A percentile compares a stretch with the other conserved stretches of the same genome.
These are phyloP conservation scores for Cyanidioschyzon merolae DNA, from an alignment of 23 red algal species.

Conservation along the genomic window DNA sequence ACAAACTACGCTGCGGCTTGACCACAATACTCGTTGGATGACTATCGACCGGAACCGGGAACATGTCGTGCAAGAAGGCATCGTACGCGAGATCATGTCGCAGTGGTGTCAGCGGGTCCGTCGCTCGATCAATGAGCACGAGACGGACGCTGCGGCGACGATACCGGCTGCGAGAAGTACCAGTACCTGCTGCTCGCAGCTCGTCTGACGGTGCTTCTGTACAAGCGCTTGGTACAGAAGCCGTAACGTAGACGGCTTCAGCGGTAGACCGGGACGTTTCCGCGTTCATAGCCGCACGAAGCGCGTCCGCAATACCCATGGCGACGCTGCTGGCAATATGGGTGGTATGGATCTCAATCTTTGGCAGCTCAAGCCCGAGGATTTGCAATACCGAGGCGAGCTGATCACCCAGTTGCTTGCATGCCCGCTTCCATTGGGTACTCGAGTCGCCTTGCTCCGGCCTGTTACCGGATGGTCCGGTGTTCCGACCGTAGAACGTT, in stretches of 20 bases:
- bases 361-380: not conserved
- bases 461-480: not conserved
- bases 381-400: not conserved
- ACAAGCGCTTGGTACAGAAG: too few relatives aligned
- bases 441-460: not conserved
- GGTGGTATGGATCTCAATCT: conserved; percentile 11
- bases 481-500: not conserved
- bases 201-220: not conserved
- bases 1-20: not conserved
- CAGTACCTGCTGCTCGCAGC: not conserved
- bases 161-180: not conserved
- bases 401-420: not conserved
- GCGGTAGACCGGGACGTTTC: not conserved
- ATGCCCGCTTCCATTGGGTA: not conserved
- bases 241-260: not conserved
- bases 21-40: not conserved
- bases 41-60: not conserved
- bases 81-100: not conserved
- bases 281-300: not conserved
- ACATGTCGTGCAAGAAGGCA: conserved; percentile 1
- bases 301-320: conserved; percentile 2
- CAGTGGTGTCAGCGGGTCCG: not conserved
- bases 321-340: not conserved
- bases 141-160: not conserved
- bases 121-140: not conserved